Base-by-base conservation (phyloP, 1,139 yeast genomes). In the Saccharomyces hybrid region DNA sequence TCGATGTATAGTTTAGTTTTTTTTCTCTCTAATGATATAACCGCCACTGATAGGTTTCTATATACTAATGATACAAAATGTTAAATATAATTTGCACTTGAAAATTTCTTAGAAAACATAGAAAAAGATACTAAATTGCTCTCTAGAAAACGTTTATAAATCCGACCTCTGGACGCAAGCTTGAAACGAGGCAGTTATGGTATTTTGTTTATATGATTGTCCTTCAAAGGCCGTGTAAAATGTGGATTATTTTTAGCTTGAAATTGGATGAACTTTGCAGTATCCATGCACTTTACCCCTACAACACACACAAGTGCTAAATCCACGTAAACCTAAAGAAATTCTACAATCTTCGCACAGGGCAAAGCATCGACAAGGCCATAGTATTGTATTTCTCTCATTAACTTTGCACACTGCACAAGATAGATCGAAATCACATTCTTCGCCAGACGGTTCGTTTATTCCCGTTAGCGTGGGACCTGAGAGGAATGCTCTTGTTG, bases 291-390 rank as follows among this genome's bases (percentile, higher is more conserved):
- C 96, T 19, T 79, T 79, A 28, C 84, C 75, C 49, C 96, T 78
- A 65, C 98, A 90, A 64, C 96, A 87, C 0, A 89, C 95, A 70
- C 98, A 90, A 1, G 86, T 86, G 56, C 81, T 82, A 64, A 86
- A 84, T 12, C 88, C 87, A 57, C 89, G 79, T 26, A 84, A 73
- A 2, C 89, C 91, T 55, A 90, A 75, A n/a, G 87, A 80, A 31
- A 84, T 73, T 26, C 97, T 77, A 66, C 98, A 90, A 14, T 81
- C 78, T 59, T 89, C 96, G 69, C 98, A 90, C 7, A 90, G 76
- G 0, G 96, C 90, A 60, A 90, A 81, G 69, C 98, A 90, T 62
- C 83, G 80, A 68, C 98, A 90, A 0, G 98, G 98, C 97, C 97
- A 90, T 2, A 93, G 75, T 14, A 90, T 83, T 47, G 90, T 80